These are phyloP conservation scores for Cutaneotrichosporon spelunceum DNA, from an alignment of 1,284 basidiomycete species.

Conservation along the genomic window DNA sequence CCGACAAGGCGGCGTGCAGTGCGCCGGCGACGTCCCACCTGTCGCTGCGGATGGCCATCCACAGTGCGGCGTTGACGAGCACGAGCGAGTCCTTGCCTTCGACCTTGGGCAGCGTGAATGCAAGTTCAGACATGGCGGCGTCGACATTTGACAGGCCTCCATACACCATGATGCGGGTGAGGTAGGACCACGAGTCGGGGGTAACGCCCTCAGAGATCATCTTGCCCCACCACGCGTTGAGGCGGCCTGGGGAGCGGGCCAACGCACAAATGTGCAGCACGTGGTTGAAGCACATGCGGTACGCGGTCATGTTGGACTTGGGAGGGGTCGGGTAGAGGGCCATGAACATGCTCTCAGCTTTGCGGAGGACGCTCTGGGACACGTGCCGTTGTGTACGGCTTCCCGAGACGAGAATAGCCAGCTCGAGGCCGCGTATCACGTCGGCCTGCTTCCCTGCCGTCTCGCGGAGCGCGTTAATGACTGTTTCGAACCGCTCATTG, in stretches of 20 bases:
- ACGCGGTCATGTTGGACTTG: slow-evolving; percentile 16
- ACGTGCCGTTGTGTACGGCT: slow-evolving; percentile 14
- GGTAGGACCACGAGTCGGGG: slow-evolving; percentile 27
- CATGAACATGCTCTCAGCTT: slow-evolving; percentile 24
- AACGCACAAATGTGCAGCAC: slow-evolving; percentile 37
- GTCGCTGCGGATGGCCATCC: slow-evolving; percentile 45
- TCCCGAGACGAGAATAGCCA: slow-evolving; percentile 21
- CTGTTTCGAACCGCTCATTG: slow-evolving; percentile 25
- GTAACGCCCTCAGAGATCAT: slow-evolving; percentile 23
- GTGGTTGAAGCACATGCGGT: slow-evolving; percentile 32
- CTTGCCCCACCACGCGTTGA: slow-evolving; percentile 32
- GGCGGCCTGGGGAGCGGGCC: slow-evolving; percentile 19
- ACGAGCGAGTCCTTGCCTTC: slow-evolving; percentile 4
- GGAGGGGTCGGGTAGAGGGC: slow-evolving; percentile 18
- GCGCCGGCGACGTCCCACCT: slow-evolving; percentile 59
- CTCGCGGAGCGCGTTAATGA: slow-evolving; percentile 28
- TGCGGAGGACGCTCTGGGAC: slow-evolving; percentile 15
- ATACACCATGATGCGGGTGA: slow-evolving; percentile 25
- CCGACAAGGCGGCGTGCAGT: slow-evolving; percentile 56
- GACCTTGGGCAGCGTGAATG: slow-evolving; percentile 12
- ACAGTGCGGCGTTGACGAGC: slow-evolving; percentile 56
- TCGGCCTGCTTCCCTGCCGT: slow-evolving; percentile 17
- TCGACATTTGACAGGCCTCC: slow-evolving; percentile 10
- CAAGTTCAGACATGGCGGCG: slow-evolving; percentile 12
- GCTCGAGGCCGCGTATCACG: slow-evolving; percentile 20